These are phyloP conservation scores for Backusella sp. DNA, from an alignment of 192 early-diverging fungal species.

Conservation along the genomic window DNA sequence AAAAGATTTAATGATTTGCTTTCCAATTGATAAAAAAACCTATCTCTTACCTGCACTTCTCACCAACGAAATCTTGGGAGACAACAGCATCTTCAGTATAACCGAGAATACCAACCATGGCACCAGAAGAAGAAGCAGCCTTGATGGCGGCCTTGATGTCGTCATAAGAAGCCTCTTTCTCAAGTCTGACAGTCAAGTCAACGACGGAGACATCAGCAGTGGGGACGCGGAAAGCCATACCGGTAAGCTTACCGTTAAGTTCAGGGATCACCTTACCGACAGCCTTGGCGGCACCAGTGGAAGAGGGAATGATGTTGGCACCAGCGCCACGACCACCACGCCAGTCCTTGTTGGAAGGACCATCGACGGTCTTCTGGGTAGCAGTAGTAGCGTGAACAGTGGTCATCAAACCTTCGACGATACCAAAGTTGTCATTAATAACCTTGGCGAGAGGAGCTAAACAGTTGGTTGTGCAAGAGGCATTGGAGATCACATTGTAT, in stretches of 20 bases:
- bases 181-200: slow-evolving; percentile 92
- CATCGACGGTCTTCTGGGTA: slow-evolving; percentile 99
- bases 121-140: slow-evolving; percentile 73
- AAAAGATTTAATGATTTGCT: not conserved
- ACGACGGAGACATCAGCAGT: slow-evolving; percentile 97
- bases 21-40: slow-evolving; percentile 70
- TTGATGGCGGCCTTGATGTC: slow-evolving; percentile 89
- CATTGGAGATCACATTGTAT: slow-evolving; percentile 93
- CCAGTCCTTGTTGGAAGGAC: slow-evolving; percentile 97
- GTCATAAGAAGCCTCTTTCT: slow-evolving; percentile 89
- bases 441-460: slow-evolving; percentile 97
- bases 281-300: slow-evolving; percentile 99
- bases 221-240: slow-evolving; percentile 97
- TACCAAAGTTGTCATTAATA: slow-evolving; percentile 94
- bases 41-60: slow-evolving; percentile 73
- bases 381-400: slow-evolving; percentile 98
- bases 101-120: slow-evolving; percentile 86
- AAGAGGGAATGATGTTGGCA: slow-evolving; percentile 95
- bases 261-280: slow-evolving; percentile 97
- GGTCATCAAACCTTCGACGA: slow-evolving; percentile 97
- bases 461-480: slow-evolving; percentile 99
- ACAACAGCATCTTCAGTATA: slow-evolving; percentile 97
- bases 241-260: slow-evolving; percentile 85
- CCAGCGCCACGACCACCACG: slow-evolving; percentile 93
- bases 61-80: slow-evolving; percentile 93